Base-by-base conservation (phyloP, 176 grass and related monocot species). In the Hordeum vulgare region DNA sequence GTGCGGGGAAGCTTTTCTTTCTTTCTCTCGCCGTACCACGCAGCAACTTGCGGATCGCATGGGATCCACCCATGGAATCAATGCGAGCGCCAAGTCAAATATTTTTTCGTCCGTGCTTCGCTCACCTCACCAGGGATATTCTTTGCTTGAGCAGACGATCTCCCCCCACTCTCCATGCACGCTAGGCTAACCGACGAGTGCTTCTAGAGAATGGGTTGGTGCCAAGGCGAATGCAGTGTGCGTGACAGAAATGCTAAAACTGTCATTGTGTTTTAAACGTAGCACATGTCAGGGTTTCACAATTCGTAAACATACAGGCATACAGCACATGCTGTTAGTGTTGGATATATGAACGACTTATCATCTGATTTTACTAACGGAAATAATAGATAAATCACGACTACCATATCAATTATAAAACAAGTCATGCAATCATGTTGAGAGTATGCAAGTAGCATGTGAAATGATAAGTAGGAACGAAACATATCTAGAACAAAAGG, bases 51-150 rank as follows among this genome's bases (percentile, higher is more conserved):
- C 26, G 36, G 79, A 83, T 79, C 74, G 33, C 45, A 14, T 27
- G 70, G 70, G 70, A 74, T 49, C 70, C 70, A 47, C 18, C 56
- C 56, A 4, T 3, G 76, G 31, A 60, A 74, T 45, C 65, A 28
- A 45, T 78, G n/a, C 79, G 88, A 78, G 66, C 73, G 83, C 45
- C 66, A 51, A 74, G 84, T 83, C 84, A 86, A 86, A 90, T 37
- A 57, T 9, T 61, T 37, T 23, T 39, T 71, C 14, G 71, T 36
- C 40, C 88, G 34, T 63, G 25, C 37, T 57, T 18, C 67, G 63
- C 26, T 35, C 68, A 25, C 49, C 40, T 64, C 65, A 4, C 8
- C 25, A 53, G 74, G 74, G 74, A 79, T 74, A 79, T 86, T 90
- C 82, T 83, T 79, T 83, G 79, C 74, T 90, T 86, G 27, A 13